phyloP scores from a whole-genome alignment of 495 filamentous ascomycete genomes.

The Geoglossum glabrum region DNA sequence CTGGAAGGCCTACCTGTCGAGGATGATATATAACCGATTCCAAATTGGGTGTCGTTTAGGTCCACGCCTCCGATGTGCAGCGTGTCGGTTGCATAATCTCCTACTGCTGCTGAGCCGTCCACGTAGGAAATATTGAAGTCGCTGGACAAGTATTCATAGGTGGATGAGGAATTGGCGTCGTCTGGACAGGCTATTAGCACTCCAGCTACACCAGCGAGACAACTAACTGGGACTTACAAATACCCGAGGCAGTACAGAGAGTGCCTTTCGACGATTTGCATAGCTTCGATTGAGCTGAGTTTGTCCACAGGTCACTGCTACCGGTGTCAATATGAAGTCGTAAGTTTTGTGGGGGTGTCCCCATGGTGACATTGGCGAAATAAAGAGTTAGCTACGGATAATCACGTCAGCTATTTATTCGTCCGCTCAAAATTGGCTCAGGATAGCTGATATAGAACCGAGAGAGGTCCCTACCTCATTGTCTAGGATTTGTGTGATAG shows the following conservation, averaged over 20 bases:
- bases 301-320: conserved; percentile 13
- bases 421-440: neutral
- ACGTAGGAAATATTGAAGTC: conserved; percentile 87
- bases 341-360: conserved; percentile 24
- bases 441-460: neutral
- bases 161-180: conserved; percentile 53
- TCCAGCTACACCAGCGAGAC: neutral
- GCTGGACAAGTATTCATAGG: conserved; percentile 52
- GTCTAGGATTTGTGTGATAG: conserved; percentile 17
- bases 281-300: conserved; percentile 2
- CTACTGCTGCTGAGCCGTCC: conserved; percentile 59
- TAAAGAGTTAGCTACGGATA: conserved; percentile 19
- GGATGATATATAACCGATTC: conserved; percentile 55
- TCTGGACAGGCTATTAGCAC: conserved; percentile 12
- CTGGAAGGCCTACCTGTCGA: conserved; percentile 18
- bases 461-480: conserved; percentile 13
- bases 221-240: conserved; percentile 7
- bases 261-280: conserved; percentile 6
- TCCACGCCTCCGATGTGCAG: conserved; percentile 42
- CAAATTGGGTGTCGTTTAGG: conserved; percentile 58
- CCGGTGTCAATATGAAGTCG: conserved; percentile 30
- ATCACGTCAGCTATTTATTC: neutral
- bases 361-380: conserved; percentile 24
- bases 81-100: conserved; percentile 71
- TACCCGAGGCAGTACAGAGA: conserved; percentile 18